Evolutionary conservation across 345 rosid genomes (phyloP).

Genomic region (Aquilaria yunnanensis): DNA sequence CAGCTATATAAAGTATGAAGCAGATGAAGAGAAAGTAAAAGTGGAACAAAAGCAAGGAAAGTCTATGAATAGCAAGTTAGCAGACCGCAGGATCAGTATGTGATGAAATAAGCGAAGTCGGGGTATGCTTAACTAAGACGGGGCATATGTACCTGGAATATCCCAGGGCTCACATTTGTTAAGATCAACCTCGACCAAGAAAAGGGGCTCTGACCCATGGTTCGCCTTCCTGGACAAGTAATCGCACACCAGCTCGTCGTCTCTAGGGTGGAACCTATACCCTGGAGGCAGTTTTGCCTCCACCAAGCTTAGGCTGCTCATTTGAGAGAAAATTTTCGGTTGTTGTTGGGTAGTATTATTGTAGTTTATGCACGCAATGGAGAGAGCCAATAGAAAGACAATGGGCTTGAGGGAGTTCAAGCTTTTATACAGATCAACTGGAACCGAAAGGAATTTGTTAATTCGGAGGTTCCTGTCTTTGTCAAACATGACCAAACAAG

Average conservation of each 20-base stretch:
- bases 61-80: too few relatives aligned
- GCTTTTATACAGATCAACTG: too few relatives aligned
- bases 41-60: too few relatives aligned
- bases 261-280: conserved; percentile 86
- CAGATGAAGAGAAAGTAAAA: too few relatives aligned
- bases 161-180: conserved; percentile 99
- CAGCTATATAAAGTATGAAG: too few relatives aligned
- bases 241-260: conserved; percentile 88
- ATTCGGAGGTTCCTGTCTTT: not conserved
- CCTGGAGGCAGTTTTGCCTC: conserved; percentile 83
- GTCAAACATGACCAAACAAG: too few relatives aligned
- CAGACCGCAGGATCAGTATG: conserved; percentile 10
- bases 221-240: conserved; percentile 59
- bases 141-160: conserved; percentile 51
- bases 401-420: not conserved
- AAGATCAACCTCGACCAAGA: conserved; percentile 76
- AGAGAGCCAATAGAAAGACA: not conserved
- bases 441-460: not conserved
- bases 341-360: too few relatives aligned
- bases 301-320: conserved; percentile 61
- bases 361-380: not conserved
- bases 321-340: conserved; percentile 6
- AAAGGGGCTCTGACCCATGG: conserved; percentile 21
- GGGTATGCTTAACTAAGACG: not conserved
- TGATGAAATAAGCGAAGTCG: conserved; percentile 23